Evolutionary conservation across 164 flowering plant genomes (phyloP).

Genomic region (Magnolia sinica): DNA sequence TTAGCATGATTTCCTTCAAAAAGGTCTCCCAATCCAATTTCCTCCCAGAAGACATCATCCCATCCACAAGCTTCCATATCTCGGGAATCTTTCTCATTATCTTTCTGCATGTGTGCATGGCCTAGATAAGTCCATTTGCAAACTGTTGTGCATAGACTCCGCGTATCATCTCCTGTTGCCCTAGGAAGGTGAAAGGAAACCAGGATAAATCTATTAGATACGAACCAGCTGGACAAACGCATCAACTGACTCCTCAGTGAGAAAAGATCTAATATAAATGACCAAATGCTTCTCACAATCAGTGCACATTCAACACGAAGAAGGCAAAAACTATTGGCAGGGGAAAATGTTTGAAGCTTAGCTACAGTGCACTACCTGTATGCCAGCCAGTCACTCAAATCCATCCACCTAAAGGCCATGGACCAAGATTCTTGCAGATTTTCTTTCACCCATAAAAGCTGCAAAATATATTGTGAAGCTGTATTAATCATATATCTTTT

Average conservation of each 20-base stretch:
- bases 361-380: conserved; percentile 49
- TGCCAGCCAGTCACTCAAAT: conserved; percentile 96
- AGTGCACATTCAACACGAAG: neutral
- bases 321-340: neutral
- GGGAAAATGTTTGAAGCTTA: conserved; percentile 1
- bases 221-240: neutral
- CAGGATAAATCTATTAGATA: neutral
- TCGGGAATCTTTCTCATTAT: conserved; percentile 59
- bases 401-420: conserved; percentile 97
- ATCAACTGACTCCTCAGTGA: too few species aligned
- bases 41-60: conserved; percentile 99
- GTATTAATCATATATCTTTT: too few species aligned
- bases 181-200: conserved; percentile 34
- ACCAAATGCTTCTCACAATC: neutral
- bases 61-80: conserved; percentile 97
- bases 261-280: neutral
- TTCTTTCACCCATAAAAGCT: conserved; percentile 99
- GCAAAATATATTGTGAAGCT: conserved; percentile 20
- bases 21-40: conserved; percentile 93
- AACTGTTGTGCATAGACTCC: conserved; percentile 97
- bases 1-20: conserved; percentile 94
- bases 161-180: conserved; percentile 96
- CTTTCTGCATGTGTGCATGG: conserved; percentile 94
- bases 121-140: conserved; percentile 99
- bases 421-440: conserved; percentile 95